phyloP scores from a whole-genome alignment of 768 basidiomycete genomes.

The Amanita subjunquillea region DNA sequence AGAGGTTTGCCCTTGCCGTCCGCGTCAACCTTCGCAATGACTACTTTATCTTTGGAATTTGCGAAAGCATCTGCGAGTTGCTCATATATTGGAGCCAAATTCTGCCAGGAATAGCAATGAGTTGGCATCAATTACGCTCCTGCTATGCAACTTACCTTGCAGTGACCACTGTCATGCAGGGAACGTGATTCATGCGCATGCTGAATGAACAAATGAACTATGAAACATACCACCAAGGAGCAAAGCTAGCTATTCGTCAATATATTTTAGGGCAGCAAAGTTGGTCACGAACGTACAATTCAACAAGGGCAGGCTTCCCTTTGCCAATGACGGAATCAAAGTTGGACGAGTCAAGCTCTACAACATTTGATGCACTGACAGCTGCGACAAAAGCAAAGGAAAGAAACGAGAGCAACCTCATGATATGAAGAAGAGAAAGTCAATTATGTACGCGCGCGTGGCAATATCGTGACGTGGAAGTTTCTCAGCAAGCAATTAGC shows the following conservation, averaged over 20 bases:
- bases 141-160: conserved; percentile 46
- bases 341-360: conserved; percentile 66
- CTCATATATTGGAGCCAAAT: conserved; percentile 82
- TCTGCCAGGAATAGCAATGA: conserved; percentile 30
- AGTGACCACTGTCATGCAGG: conserved; percentile 54
- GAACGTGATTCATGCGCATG: not conserved
- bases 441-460: not conserved
- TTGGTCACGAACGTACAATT: conserved; percentile 57
- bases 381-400: conserved; percentile 44
- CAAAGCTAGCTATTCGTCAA: conserved; percentile 42
- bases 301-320: conserved; percentile 77
- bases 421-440: conserved; percentile 23
- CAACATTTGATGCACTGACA: conserved; percentile 68
- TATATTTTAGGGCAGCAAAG: conserved; percentile 1
- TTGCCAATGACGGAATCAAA: conserved; percentile 71
- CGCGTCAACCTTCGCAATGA: conserved; percentile 89
- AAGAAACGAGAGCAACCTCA: conserved; percentile 50
- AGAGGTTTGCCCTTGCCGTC: conserved; percentile 76
- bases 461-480: conserved; percentile 5
- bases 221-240: conserved; percentile 72
- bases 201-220: not conserved
- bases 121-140: not conserved
- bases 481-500: not conserved
- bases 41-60: conserved; percentile 69
- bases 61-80: conserved; percentile 83